phyloP scores from a whole-genome alignment of 192 early-diverging fungal genomes.

The Rhizophagus clarus region DNA sequence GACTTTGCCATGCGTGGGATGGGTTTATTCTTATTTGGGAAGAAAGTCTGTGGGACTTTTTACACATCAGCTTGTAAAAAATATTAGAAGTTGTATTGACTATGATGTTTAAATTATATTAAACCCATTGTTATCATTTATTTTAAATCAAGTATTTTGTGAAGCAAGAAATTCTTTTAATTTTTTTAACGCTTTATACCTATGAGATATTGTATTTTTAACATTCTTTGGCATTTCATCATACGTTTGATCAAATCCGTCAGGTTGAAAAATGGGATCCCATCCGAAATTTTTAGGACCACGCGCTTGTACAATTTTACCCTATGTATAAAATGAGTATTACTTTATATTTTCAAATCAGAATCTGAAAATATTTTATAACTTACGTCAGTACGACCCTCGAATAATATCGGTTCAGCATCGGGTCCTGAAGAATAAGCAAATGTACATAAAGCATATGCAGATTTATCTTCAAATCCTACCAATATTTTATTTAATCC shows the following conservation, averaged over 20 bases:
- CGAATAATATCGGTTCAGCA: constrained; percentile 83
- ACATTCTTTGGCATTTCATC: constrained; percentile 83
- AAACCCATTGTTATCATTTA: not conserved
- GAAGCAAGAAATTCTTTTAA: constrained; percentile 44
- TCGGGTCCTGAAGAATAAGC: constrained; percentile 84
- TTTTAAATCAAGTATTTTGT: not conserved
- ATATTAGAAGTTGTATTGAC: no score
- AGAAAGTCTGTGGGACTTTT: constrained; percentile 10
- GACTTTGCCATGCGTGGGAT: constrained; percentile 20
- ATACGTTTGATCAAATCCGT: constrained; percentile 72
- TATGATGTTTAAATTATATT: no score
- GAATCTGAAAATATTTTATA: not conserved
- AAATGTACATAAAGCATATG: constrained; percentile 90
- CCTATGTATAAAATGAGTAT: constrained; percentile 44
- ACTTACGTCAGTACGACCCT: constrained; percentile 71
- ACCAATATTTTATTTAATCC: constrained; percentile 78
- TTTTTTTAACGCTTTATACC: constrained; percentile 74
- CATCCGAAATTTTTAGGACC: constrained; percentile 90
- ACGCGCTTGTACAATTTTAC: constrained; percentile 82
- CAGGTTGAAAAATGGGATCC: constrained; percentile 95
- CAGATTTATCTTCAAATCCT: constrained; percentile 89
- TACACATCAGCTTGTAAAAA: not conserved
- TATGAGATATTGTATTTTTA: constrained; percentile 93
- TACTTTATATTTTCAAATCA: no score
- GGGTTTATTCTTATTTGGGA: constrained; percentile 9